Conservation (phyloP, 148 eudicot genomes). For the Rhododendron ferrugineum region DNA sequence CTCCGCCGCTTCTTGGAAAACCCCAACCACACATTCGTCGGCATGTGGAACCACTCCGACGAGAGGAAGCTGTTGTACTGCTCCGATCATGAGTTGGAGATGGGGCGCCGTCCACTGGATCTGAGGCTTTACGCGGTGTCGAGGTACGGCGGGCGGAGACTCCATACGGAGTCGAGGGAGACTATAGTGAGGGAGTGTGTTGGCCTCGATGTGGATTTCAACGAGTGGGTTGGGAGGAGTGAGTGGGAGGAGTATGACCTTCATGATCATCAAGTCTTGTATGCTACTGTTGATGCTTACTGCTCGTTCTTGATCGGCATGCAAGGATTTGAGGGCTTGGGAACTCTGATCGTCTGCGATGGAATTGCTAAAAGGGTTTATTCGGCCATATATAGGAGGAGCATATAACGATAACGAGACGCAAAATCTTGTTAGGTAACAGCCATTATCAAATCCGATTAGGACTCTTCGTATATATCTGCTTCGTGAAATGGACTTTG, state of each 20-base stretch:
- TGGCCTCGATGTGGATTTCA: neutral
- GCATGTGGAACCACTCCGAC: neutral
- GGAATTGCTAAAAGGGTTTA: too few species aligned
- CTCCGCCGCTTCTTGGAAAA: neutral
- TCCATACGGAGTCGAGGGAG: neutral
- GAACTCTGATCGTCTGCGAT: neutral
- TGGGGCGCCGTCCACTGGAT: neutral
- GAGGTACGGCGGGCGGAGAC: neutral
- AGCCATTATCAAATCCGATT: too few species aligned
- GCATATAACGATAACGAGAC: too few species aligned
- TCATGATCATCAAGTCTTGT: neutral
- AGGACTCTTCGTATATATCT: too few species aligned
- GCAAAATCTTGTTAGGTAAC: too few species aligned
- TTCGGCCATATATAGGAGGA: too few species aligned
- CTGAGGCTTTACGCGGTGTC: neutral
- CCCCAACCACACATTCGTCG: neutral
- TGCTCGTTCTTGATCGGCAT: neutral
- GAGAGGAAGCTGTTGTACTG: neutral
- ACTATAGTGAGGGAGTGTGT: neutral
- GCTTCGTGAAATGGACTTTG: too few species aligned
- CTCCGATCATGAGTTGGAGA: neutral
- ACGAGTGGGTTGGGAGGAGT: neutral
- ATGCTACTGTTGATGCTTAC: neutral
- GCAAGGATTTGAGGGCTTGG: neutral
- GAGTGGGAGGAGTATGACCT: neutral